Evolutionary conservation across 345 rosid species (phyloP), one percentile per base, ranked within the genome.

Genomic region (Raphanus raphanistrum): DNA sequence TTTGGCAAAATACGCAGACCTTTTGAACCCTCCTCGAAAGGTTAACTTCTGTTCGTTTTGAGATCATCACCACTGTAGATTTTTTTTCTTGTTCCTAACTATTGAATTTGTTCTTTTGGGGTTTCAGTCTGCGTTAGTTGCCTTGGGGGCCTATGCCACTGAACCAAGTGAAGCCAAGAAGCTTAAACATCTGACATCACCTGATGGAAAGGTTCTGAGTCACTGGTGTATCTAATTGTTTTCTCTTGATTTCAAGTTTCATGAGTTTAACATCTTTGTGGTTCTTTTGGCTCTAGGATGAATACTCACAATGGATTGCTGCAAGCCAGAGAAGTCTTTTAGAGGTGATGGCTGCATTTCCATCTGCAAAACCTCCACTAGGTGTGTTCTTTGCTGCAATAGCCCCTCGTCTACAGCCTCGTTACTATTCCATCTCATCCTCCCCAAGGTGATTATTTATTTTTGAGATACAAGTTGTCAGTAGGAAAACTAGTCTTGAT

Each of bases 351-450:
- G 86, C 88, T 63, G 90, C 86, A 76, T 94, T 94, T 77, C 92
- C 96, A 67, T 90, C 98, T 36, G 96, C 90, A 72, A 92, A 85
- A 84, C 87, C 98, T 21, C 90, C 98, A 16, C 85, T 94, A 66
- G 98, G 98, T 72, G 98, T 94, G 13, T 92, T 94, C 80, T 90
- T 94, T 89, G 98, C 98, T 27, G 90, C 93, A 64, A 80, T 94
- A 33, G 94, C 92, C 61, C 92, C 98, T 11, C 97, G 87, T 57
- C 87, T 94, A 79, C 98, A 87, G 61, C 98, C 98, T 52, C 86
- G 98, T 82, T 94, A 85, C 80, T 90, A 94, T 76, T 94, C 98
- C 68, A 94, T 94, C 82, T 92, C 98, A 64, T 94, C 98, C 65
- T 94, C 98, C 11, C 98, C 98, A 4, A 94, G 91, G 98, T 85